Percentiles rank a stretch among this genome's conserved stretches.
phyloP scores from a whole-genome alignment of 148 eudicot genomes.

The Persicaria maculosa region DNA sequence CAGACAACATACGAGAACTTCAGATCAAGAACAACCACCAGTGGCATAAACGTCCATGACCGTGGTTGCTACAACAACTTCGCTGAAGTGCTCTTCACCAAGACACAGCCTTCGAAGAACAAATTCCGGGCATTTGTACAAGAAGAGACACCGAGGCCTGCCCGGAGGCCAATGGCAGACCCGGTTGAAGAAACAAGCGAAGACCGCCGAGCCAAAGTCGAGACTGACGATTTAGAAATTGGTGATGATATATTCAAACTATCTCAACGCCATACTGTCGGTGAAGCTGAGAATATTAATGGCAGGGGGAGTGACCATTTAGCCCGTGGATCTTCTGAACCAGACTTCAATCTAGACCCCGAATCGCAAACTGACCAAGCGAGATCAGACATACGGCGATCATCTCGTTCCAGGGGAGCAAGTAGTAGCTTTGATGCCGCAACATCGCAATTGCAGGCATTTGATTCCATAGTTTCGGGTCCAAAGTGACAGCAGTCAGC shows the following conservation, averaged over 20 bases:
- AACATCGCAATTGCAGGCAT: conserved; percentile 20
- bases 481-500: not conserved
- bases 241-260: conserved; percentile 53
- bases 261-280: conserved; percentile 47
- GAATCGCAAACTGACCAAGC: conserved; percentile 21
- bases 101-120: conserved; percentile 45
- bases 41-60: conserved; percentile 45
- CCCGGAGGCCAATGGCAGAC: conserved; percentile 16
- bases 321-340: conserved; percentile 22
- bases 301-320: conserved; percentile 27
- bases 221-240: conserved; percentile 53
- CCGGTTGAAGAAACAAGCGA: conserved; percentile 17
- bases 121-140: conserved; percentile 39
- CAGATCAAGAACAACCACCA: conserved; percentile 50
- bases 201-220: conserved; percentile 54
- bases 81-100: conserved; percentile 47
- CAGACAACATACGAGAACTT: conserved; percentile 82
- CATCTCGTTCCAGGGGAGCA: conserved; percentile 26
- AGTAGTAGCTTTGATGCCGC: conserved; percentile 25
- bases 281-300: conserved; percentile 30
- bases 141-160: conserved; percentile 39
- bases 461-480: conserved; percentile 11
- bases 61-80: conserved; percentile 56
- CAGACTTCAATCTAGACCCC: conserved; percentile 18
- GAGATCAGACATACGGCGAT: conserved; percentile 10